Percentiles rank a stretch among this genome's conserved stretches.
These are phyloP conservation scores for Aspergillus nomiae DNA, from an alignment of 2,329 filamentous ascomycete genomes.

Conservation along the genomic window DNA sequence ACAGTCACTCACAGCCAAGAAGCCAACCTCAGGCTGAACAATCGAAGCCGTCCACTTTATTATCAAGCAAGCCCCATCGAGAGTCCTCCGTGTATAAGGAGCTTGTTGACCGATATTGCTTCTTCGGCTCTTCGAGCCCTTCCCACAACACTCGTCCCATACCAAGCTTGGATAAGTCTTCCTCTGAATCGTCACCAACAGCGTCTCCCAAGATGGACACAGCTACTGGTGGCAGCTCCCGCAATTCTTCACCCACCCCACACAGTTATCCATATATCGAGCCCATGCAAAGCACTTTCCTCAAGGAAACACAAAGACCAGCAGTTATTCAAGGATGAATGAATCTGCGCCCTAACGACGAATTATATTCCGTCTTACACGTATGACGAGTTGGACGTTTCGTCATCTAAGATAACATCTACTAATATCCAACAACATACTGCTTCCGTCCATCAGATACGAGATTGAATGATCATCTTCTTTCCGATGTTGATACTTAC, in stretches of 20 bases:
- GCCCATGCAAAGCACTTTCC: slow-evolving; percentile 22
- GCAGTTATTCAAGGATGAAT: slow-evolving; percentile 32
- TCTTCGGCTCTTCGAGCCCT: slow-evolving; percentile 54
- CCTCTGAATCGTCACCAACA: slow-evolving; percentile 24
- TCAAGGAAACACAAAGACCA: slow-evolving; percentile 28
- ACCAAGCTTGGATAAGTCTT: neutral
- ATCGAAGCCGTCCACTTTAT: slow-evolving; percentile 56
- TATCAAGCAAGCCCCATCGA: slow-evolving; percentile 67
- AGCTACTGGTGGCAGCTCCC: slow-evolving; percentile 8
- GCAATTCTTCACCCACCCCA: slow-evolving; percentile 16
- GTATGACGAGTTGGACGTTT: neutral
- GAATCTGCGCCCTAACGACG: neutral
- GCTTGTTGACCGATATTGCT: slow-evolving; percentile 98
- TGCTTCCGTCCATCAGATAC: neutral
- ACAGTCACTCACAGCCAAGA: slow-evolving; percentile 14
- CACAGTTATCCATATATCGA: slow-evolving; percentile 27
- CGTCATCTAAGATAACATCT: slow-evolving; percentile 15
- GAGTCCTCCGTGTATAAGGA: slow-evolving; percentile 93
- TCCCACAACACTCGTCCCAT: neutral
- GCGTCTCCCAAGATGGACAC: slow-evolving; percentile 28
- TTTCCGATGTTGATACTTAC: neutral
- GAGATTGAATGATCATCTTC: neutral
- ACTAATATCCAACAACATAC: neutral
- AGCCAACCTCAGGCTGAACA: slow-evolving; percentile 15
- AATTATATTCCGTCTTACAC: neutral